Evolutionary conservation across 2,329 filamentous ascomycete species (phyloP), one percentile per base, ranked within the genome.

Genomic region (Nothomitra cinnamomea): DNA sequence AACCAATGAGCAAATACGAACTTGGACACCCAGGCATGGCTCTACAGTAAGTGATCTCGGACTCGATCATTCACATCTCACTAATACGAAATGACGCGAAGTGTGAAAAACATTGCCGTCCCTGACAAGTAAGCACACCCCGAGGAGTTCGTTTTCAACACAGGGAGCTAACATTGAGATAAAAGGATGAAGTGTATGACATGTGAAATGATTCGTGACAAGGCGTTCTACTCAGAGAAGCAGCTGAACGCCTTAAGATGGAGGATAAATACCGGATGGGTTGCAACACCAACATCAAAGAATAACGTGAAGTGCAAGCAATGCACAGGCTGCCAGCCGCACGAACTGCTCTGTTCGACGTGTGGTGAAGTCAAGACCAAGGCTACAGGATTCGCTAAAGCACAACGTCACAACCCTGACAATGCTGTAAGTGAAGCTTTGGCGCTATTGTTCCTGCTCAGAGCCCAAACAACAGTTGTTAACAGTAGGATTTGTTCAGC

Each of bases 351-450:
- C 7, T 79, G 76, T 58, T 60, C 58, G 32, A 63, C 69, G 38
- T 79, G 77, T 59, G 61, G 66, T 19, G 60, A 67, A 54, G 67
- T 63, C 1, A 76, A 76, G 58, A 64, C 67, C 0, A 54, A 32
- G 28, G 28, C 76, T 1, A 69, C 73, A 4, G 64, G 65, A 0
- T 80, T 77, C 57, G 69, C 71, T 17, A 78, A 74, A 57, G 58
- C 58, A 5, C 71, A 76, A 62, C 67, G 74, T 13, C 64, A 60
- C 25, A 68, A 70, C 41, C 66, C 68, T 1, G 73, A 72, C 54
- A 60, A 59, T 40, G 70, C 69, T 24, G 73, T 74, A 69, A 56
- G 71, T 64, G 25, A 36, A 6, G 17, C 42, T 4, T 36, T 12
- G 10, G 28, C 10, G 15, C 36, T 5, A 53, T 13, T 19, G 19